Conservation (phyloP, 805 yeast species). For the Kluyveromyces wickerhamii region DNA sequence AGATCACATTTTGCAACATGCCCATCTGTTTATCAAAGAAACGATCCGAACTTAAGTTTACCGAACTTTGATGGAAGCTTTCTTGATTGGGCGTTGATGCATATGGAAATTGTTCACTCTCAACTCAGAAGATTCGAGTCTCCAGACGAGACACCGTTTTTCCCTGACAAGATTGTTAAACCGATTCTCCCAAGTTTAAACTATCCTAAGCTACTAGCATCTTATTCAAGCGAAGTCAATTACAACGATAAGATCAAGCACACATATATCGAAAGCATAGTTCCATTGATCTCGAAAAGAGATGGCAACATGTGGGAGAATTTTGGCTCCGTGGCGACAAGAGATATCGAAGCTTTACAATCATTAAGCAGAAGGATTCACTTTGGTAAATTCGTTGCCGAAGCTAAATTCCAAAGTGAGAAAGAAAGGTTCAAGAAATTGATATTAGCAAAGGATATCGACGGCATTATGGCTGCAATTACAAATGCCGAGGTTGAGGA, state of each 20-base stretch:
- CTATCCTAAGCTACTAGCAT: constrained; percentile 73
- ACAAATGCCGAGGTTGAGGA: constrained; percentile 85
- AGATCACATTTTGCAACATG: constrained; percentile 79
- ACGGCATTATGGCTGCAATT: constrained; percentile 71
- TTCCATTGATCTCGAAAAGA: constrained; percentile 62
- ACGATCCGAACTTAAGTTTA: constrained; percentile 41
- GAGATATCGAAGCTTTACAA: constrained; percentile 84
- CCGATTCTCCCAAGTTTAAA: constrained; percentile 74
- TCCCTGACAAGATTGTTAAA: constrained; percentile 53
- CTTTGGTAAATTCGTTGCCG: constrained; percentile 97
- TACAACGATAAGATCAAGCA: constrained; percentile 62
- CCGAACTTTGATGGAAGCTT: constrained; percentile 73
- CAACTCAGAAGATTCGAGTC: constrained; percentile 86
- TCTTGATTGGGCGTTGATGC: constrained; percentile 75
- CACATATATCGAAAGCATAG: constrained; percentile 64
- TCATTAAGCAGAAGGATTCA: constrained; percentile 88
- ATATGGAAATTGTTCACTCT: constrained; percentile 66
- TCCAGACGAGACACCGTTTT: constrained; percentile 90
- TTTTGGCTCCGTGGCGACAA: constrained; percentile 74
- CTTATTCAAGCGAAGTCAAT: constrained; percentile 64
- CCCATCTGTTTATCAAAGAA: constrained; percentile 60
- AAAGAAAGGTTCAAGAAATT: constrained; percentile 52
- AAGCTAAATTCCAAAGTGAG: constrained; percentile 75
- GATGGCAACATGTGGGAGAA: constrained; percentile 75
- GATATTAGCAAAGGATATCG: constrained; percentile 56